These are phyloP conservation scores for Chimonanthus praecox DNA, from an alignment of 164 flowering plant species.

Conservation along the genomic window DNA sequence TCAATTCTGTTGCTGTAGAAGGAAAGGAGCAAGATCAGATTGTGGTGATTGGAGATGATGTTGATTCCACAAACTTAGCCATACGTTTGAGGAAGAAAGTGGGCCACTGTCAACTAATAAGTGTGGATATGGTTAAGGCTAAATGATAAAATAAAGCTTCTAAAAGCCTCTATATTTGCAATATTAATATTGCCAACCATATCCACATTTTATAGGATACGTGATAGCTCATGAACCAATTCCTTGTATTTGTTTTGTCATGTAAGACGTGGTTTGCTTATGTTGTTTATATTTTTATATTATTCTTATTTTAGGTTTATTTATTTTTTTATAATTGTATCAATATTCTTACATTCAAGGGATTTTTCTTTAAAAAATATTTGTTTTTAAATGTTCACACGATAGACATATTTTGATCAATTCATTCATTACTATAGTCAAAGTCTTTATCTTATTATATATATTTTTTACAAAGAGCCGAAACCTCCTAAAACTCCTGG, in stretches of 20 bases:
- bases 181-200: neutral
- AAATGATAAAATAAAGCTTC: neutral
- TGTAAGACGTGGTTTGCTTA: neutral
- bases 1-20: constrained; percentile 15
- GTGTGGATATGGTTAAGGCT: constrained; percentile 7
- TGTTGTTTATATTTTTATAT: too few species aligned
- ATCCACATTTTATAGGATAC: neutral
- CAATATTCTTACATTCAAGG: too few species aligned
- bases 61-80: constrained; percentile 15
- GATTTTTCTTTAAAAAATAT: too few species aligned
- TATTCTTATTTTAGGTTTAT: too few species aligned
- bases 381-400: too few species aligned
- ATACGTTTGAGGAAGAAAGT: constrained; percentile 20
- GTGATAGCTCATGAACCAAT: neutral
- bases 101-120: constrained; percentile 10
- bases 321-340: too few species aligned
- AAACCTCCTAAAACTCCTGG: too few species aligned
- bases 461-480: too few species aligned
- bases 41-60: constrained; percentile 18
- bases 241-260: constrained; percentile 4
- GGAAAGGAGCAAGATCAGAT: constrained; percentile 16
- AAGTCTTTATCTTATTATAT: too few species aligned
- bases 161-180: neutral
- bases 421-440: too few species aligned
- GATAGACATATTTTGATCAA: too few species aligned